These are phyloP conservation scores for Saturnispora silvae DNA, from an alignment of 805 yeast genomes.

Conservation along the genomic window DNA sequence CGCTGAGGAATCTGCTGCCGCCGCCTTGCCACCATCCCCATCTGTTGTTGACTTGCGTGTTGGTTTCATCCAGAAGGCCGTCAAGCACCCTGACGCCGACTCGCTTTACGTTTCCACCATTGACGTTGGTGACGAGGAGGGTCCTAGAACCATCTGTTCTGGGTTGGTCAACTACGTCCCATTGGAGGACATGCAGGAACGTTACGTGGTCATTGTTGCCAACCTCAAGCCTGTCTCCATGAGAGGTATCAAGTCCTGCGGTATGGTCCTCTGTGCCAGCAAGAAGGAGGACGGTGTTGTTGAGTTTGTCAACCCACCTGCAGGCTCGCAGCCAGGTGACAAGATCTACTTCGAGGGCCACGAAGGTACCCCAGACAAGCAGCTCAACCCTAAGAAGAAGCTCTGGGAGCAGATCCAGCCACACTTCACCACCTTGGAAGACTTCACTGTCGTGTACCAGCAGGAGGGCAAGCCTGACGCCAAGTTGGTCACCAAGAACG, in stretches of 20 bases:
- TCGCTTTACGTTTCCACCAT: slow-evolving; percentile 92
- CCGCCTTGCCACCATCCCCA: slow-evolving; percentile 64
- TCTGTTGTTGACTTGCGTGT: slow-evolving; percentile 86
- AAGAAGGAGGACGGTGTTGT: slow-evolving; percentile 47
- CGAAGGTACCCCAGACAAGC: slow-evolving; percentile 82
- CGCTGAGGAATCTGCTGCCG: slow-evolving; percentile 44
- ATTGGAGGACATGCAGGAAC: slow-evolving; percentile 90
- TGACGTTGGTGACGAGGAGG: slow-evolving; percentile 91
- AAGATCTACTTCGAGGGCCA: slow-evolving; percentile 89
- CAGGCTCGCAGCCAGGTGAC: slow-evolving; percentile 89
- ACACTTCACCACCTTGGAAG: slow-evolving; percentile 68
- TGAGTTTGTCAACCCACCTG: slow-evolving; percentile 93
- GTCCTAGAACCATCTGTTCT: slow-evolving; percentile 97
- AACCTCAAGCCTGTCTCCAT: slow-evolving; percentile 95
- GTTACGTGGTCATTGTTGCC: slow-evolving; percentile 84
- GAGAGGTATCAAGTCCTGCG: slow-evolving; percentile 94
- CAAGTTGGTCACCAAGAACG: slow-evolving; percentile 68
- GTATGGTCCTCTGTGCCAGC: slow-evolving; percentile 96
- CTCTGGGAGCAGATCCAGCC: slow-evolving; percentile 96
- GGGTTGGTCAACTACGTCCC: slow-evolving; percentile 88
- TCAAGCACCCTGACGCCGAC: slow-evolving; percentile 97
- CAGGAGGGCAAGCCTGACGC: slow-evolving; percentile 64
- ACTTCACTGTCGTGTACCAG: slow-evolving; percentile 69
- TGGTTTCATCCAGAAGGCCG: slow-evolving; percentile 93
- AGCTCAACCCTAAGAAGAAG: slow-evolving; percentile 95